Evolutionary conservation across 805 yeast species (phyloP).

Genomic region (Candida jianshihensis): DNA sequence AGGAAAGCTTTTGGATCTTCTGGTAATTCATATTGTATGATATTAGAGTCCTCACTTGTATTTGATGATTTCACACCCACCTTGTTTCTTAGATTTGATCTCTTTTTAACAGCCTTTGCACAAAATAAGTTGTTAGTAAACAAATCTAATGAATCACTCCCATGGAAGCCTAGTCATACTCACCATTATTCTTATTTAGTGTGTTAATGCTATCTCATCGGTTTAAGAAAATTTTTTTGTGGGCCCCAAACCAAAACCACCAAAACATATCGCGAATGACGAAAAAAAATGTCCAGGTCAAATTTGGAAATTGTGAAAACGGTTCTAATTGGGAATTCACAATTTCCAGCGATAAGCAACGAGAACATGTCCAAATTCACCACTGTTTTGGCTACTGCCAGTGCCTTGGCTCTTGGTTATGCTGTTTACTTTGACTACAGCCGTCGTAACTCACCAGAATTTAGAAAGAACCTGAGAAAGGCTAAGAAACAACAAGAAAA

Average conservation of each 20-base stretch:
- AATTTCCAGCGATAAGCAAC: background rate
- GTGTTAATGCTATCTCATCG: no score
- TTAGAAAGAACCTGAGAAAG: conserved; percentile 70
- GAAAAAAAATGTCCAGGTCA: no score
- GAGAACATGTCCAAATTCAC: conserved; percentile 24
- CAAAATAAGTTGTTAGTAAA: conserved; percentile 1
- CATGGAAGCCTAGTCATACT: no score
- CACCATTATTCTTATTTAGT: conserved; percentile 1
- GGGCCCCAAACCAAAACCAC: no score
- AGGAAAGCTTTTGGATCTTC: conserved; percentile 40
- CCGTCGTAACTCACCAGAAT: conserved; percentile 76
- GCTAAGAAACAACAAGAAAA: conserved; percentile 56
- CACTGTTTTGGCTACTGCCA: conserved; percentile 28
- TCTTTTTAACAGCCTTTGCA: conserved; percentile 37
- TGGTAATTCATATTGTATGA: conserved; percentile 16
- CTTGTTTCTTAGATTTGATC: conserved; percentile 38
- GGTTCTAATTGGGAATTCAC: no score
- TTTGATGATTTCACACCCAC: conserved; percentile 19
- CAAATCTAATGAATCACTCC: background rate
- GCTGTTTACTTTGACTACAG: conserved; percentile 86
- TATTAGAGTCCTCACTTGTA: conserved; percentile 1
- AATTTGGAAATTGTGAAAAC: no score
- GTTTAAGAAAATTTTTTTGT: no score
- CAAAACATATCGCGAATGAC: no score
- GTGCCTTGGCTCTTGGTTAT: conserved; percentile 57